These are phyloP conservation scores for Pneumocystis oryctolagi DNA, from an alignment of 1,139 yeast species.

Conservation along the genomic window DNA sequence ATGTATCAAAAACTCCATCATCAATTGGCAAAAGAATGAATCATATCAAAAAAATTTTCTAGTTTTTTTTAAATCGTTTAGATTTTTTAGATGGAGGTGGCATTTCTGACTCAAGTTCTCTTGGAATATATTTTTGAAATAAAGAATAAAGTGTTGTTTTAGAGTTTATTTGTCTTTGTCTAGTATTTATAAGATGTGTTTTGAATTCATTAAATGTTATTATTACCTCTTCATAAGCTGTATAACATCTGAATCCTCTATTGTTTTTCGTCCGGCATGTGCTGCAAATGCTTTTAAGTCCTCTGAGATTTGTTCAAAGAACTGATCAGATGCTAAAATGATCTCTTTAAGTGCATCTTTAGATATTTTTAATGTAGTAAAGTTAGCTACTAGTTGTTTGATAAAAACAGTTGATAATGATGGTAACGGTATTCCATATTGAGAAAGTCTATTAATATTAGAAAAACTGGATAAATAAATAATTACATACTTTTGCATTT, in stretches of 20 bases:
- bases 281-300: conserved; percentile 22
- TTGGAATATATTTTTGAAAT: conserved; percentile 1
- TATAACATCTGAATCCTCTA: conserved; percentile 21
- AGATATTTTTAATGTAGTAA: conserved; percentile 9
- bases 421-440: not conserved
- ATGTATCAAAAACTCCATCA: not conserved
- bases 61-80: not conserved
- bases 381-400: not conserved
- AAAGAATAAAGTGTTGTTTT: not conserved
- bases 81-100: not conserved
- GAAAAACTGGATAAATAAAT: not conserved
- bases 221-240: conserved; percentile 19
- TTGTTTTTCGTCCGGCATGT: conserved; percentile 21
- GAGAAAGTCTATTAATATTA: not conserved
- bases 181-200: not conserved
- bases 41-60: not conserved
- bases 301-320: conserved; percentile 19
- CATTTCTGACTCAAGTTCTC: not conserved
- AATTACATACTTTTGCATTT: not conserved
- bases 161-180: not conserved
- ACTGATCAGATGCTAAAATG: conserved; percentile 18
- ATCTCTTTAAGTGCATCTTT: conserved; percentile 20
- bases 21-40: not conserved
- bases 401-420: not conserved
- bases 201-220: not conserved